Percentiles rank a stretch among this genome's conserved stretches.
Conservation (phyloP, 805 yeast genomes). For the Lachancea quebecensis region DNA sequence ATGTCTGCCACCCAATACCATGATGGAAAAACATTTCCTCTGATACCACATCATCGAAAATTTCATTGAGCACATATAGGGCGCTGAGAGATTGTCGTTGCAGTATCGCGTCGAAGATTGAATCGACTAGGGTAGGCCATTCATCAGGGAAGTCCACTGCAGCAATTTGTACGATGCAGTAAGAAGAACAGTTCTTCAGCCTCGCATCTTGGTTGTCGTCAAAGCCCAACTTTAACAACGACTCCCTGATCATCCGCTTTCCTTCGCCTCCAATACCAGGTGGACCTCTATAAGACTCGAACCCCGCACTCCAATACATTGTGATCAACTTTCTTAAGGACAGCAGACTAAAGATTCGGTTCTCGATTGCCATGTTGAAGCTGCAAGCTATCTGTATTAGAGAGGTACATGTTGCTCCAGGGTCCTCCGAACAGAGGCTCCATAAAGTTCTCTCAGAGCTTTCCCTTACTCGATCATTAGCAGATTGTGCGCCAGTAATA, state of each 20-base stretch:
- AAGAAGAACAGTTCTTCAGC: conserved; percentile 59
- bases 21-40: conserved; percentile 82
- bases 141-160: conserved; percentile 91
- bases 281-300: conserved; percentile 65
- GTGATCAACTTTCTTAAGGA: conserved; percentile 65
- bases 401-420: conserved; percentile 39
- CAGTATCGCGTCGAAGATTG: conserved; percentile 39
- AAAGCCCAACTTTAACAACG: conserved; percentile 41
- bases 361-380: conserved; percentile 25
- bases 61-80: conserved; percentile 57
- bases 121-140: conserved; percentile 69
- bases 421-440: conserved; percentile 38
- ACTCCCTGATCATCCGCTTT: conserved; percentile 45
- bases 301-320: conserved; percentile 76
- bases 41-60: conserved; percentile 78
- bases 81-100: conserved; percentile 41
- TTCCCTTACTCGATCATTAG: conserved; percentile 48
- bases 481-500: conserved; percentile 30
- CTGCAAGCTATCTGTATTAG: conserved; percentile 40
- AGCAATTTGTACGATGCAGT: conserved; percentile 76
- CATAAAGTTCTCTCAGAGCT: conserved; percentile 47
- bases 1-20: conserved; percentile 53
- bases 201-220: conserved; percentile 47
- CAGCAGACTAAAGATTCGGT: conserved; percentile 58
- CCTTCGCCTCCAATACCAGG: conserved; percentile 44